phyloP scores from a whole-genome alignment of 495 filamentous ascomycete genomes.

The Lophiostoma macrostomum region DNA sequence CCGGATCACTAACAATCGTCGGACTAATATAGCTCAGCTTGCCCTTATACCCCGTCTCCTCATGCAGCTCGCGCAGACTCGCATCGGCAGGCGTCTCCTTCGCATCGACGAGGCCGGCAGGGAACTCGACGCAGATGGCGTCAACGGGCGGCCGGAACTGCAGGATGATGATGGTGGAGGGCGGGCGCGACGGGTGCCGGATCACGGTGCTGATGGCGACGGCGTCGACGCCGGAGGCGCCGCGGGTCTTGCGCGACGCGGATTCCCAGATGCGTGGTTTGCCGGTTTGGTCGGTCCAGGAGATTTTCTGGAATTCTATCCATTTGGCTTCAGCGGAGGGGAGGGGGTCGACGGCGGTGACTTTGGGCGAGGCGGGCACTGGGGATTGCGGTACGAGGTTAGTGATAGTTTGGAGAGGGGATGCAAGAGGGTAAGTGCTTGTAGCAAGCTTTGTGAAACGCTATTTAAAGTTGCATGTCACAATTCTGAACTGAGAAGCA shows the following conservation, averaged over 20 bases:
- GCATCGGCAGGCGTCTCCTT: constrained; percentile 72
- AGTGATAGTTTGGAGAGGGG: no score
- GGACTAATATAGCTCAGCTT: constrained; percentile 58
- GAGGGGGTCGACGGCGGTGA: constrained; percentile 47
- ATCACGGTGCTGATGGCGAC: constrained; percentile 89
- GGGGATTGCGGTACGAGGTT: no score
- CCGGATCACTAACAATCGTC: constrained; percentile 40
- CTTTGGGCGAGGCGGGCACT: constrained; percentile 41
- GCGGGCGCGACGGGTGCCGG: constrained; percentile 63
- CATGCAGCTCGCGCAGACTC: constrained; percentile 81
- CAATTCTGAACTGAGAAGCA: no score
- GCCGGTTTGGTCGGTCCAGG: constrained; percentile 52
- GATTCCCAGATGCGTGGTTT: constrained; percentile 53
- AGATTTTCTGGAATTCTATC: constrained; percentile 51
- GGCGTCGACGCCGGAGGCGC: constrained; percentile 69
- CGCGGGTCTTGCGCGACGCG: constrained; percentile 52
- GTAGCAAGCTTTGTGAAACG: no score
- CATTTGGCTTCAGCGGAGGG: constrained; percentile 49
- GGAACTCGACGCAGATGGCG: constrained; percentile 76
- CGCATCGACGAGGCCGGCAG: constrained; percentile 80
- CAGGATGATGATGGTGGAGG: constrained; percentile 66
- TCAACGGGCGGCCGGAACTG: constrained; percentile 84
- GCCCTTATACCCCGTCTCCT: constrained; percentile 91
- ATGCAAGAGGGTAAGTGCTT: no score
- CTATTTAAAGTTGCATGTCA: no score